phyloP scores from a whole-genome alignment of 2,329 filamentous ascomycete species.

The Canariomyces notabilis region DNA sequence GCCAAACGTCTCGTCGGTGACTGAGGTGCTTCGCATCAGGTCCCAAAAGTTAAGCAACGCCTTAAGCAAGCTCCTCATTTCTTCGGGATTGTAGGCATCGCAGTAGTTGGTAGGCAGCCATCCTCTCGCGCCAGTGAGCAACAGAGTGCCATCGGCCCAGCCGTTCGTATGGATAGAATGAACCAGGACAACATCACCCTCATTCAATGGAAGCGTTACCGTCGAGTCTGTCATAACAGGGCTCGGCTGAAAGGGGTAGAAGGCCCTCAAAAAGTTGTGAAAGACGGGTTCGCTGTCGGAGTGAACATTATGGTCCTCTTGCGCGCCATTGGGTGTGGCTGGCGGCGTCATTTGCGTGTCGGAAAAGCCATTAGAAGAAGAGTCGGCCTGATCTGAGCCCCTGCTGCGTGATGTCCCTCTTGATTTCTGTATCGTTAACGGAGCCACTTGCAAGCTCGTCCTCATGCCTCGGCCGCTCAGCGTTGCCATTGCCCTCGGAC shows the following conservation, averaged over 20 bases:
- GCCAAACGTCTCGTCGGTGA: slow-evolving; percentile 74
- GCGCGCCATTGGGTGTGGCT: slow-evolving; percentile 64
- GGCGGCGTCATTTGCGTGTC: slow-evolving; percentile 70
- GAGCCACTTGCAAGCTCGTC: slow-evolving; percentile 58
- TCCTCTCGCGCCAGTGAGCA: slow-evolving; percentile 79
- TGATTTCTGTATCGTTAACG: slow-evolving; percentile 49
- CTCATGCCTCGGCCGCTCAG: slow-evolving; percentile 45
- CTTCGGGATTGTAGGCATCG: slow-evolving; percentile 84
- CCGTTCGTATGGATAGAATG: slow-evolving; percentile 98
- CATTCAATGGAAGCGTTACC: slow-evolving; percentile 80
- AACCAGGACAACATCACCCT: slow-evolving; percentile 88
- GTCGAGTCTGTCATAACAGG: slow-evolving; percentile 75
- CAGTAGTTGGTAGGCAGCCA: slow-evolving; percentile 99
- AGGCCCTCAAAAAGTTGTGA: slow-evolving; percentile 90
- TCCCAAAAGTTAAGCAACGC: slow-evolving; percentile 92
- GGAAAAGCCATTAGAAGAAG: slow-evolving; percentile 36
- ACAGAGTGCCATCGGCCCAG: slow-evolving; percentile 92
- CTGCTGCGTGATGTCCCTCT: slow-evolving; percentile 28
- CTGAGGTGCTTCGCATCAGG: slow-evolving; percentile 70
- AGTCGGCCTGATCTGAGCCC: slow-evolving; percentile 20
- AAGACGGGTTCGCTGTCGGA: slow-evolving; percentile 59
- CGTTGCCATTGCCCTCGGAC: slow-evolving; percentile 41
- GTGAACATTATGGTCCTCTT: slow-evolving; percentile 48
- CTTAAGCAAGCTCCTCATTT: slow-evolving; percentile 79
- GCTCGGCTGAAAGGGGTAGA: slow-evolving; percentile 84